Conservation (phyloP, 2,329 filamentous ascomycete genomes). For the Scedosporium boydii region DNA sequence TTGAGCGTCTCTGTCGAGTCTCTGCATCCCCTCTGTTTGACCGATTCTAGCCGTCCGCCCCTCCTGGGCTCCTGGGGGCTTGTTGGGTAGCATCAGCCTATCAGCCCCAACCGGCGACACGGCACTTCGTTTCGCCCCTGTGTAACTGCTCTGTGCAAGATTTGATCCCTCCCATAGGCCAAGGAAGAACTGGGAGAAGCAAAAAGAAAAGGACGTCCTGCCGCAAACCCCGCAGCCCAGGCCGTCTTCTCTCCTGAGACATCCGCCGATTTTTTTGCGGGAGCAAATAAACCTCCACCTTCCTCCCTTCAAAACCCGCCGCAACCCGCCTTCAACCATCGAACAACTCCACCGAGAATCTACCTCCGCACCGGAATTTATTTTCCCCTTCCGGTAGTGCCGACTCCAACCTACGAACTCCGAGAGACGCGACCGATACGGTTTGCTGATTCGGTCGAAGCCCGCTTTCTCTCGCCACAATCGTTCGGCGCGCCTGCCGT, state of each 20-base stretch:
- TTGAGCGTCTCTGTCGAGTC: not conserved
- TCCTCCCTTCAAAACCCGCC: slow-evolving; percentile 10
- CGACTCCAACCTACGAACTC: slow-evolving; percentile 2
- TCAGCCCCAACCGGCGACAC: too few species aligned
- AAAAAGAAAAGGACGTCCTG: not conserved
- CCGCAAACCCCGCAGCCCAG: slow-evolving; percentile 4
- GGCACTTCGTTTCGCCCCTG: too few species aligned
- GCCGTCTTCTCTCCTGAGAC: not conserved
- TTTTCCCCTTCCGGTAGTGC: not conserved
- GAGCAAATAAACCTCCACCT: not conserved
- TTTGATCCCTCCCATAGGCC: not conserved
- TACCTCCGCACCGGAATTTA: not conserved
- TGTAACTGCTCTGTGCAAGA: too few species aligned
- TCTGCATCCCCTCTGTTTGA: not conserved
- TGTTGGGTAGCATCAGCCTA: too few species aligned
- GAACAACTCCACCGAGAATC: not conserved
- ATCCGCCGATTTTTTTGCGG: not conserved
- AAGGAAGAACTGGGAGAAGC: not conserved
- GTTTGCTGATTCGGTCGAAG: too few species aligned
- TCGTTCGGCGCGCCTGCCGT: not conserved
- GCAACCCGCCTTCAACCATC: slow-evolving; percentile 9
- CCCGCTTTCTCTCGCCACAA: not conserved
- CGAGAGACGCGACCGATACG: not conserved
- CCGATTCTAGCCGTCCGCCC: not conserved
- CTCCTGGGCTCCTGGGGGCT: not conserved